Conservation (phyloP, 495 filamentous ascomycete genomes). For the Cercophora newfieldiana region DNA sequence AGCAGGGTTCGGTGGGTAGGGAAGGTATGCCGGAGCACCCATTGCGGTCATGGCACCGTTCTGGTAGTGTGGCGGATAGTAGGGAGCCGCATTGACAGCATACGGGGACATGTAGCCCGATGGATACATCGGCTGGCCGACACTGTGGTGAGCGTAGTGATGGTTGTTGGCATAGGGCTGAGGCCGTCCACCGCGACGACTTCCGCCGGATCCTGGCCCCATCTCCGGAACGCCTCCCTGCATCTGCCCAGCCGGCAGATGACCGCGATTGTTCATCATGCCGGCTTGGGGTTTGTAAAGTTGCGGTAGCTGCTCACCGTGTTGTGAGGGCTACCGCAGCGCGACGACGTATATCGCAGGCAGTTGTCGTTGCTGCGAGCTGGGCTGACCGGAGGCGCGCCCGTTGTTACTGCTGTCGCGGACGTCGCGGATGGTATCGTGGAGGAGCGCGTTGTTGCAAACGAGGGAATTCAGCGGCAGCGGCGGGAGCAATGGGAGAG, state of each 20-base stretch:
- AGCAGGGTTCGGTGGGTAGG: slow-evolving; percentile 39
- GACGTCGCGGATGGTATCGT: background rate
- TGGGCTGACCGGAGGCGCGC: background rate
- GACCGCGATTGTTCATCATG: slow-evolving; percentile 60
- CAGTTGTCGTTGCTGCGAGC: background rate
- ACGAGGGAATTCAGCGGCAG: background rate
- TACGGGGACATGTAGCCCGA: slow-evolving; percentile 39
- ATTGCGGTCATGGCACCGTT: slow-evolving; percentile 38
- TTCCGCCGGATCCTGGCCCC: slow-evolving; percentile 36
- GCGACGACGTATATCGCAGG: slow-evolving; percentile 19
- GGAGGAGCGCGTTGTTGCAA: background rate
- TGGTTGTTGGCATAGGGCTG: slow-evolving; percentile 37
- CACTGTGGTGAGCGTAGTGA: slow-evolving; percentile 31
- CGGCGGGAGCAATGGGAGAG: background rate
- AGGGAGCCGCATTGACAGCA: slow-evolving; percentile 19
- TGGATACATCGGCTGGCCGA: slow-evolving; percentile 41
- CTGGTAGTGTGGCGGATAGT: slow-evolving; percentile 45
- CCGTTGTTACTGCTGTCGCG: background rate
- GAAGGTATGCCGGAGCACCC: slow-evolving; percentile 37
- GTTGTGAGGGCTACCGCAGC: slow-evolving; percentile 43
- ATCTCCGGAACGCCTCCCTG: slow-evolving; percentile 45
- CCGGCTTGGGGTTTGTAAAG: slow-evolving; percentile 52
- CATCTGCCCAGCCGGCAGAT: slow-evolving; percentile 66
- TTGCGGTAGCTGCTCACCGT: slow-evolving; percentile 50
- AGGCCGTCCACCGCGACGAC: slow-evolving; percentile 36